Percentiles rank a stretch among this genome's conserved stretches.
These are phyloP conservation scores for Phaeotremella fagi DNA, from an alignment of 768 basidiomycete species.

Conservation along the genomic window DNA sequence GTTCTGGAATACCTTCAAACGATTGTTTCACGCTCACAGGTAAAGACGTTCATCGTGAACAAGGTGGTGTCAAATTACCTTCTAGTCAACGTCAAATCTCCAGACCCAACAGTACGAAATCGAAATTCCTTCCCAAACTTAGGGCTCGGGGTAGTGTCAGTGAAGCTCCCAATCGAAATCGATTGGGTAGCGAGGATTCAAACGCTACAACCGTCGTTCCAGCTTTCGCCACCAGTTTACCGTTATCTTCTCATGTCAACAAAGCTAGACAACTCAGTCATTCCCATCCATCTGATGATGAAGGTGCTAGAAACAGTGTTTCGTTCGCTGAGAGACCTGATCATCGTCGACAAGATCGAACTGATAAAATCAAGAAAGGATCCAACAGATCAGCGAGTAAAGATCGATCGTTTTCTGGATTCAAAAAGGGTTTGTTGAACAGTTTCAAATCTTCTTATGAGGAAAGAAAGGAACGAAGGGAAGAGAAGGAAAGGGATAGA, in stretches of 20 bases:
- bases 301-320: background rate
- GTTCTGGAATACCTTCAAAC: background rate
- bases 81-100: background rate
- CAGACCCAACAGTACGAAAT: background rate
- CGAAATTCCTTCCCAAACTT: background rate
- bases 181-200: conserved; percentile 12
- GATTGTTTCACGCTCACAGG: conserved; percentile 25
- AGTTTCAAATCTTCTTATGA: conserved; percentile 32
- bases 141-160: conserved; percentile 3
- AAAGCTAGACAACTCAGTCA: background rate
- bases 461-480: conserved; percentile 22
- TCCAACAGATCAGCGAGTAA: conserved; percentile 9
- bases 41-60: conserved; percentile 35
- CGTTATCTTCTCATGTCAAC: background rate
- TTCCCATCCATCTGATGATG: conserved; percentile 1
- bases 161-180: background rate
- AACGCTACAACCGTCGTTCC: background rate
- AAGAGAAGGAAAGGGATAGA: conserved; percentile 38
- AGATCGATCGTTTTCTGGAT: conserved; percentile 21
- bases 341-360: background rate
- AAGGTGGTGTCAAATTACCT: conserved; percentile 39
- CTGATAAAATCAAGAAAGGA: background rate
- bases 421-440: conserved; percentile 38
- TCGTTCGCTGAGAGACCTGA: background rate
- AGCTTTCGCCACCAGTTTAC: background rate